Evolutionary conservation across 2,329 filamentous ascomycete genomes (phyloP).

Genomic region (Pseudocercospora musae): DNA sequence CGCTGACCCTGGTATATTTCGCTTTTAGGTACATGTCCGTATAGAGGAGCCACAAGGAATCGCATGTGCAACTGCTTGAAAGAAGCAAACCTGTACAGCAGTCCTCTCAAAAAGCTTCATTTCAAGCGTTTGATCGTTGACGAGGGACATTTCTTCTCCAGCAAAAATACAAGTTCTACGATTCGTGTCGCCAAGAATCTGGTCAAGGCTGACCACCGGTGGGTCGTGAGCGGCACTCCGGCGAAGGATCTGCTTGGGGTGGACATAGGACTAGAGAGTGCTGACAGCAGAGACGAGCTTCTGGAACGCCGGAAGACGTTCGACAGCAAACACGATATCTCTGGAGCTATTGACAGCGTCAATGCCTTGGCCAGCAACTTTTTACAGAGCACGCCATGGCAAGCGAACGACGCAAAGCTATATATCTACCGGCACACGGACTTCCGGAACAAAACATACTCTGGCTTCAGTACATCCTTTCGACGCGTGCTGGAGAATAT

Average conservation of each 20-base stretch:
- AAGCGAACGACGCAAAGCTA: constrained; percentile 58
- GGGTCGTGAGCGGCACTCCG: constrained; percentile 89
- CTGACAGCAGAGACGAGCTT: constrained; percentile 15
- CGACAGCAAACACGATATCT: constrained; percentile 38
- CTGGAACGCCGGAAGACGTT: constrained; percentile 44
- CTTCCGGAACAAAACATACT: constrained; percentile 53
- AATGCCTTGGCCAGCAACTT: constrained; percentile 66
- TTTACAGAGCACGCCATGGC: constrained; percentile 75
- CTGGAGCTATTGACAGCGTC: constrained; percentile 56
- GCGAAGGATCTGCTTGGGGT: constrained; percentile 41
- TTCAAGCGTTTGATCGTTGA: constrained; percentile 90
- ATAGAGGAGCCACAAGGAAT: constrained; percentile 44
- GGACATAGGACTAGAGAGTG: neutral
- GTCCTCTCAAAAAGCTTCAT: constrained; percentile 66
- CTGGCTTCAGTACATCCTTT: constrained; percentile 63
- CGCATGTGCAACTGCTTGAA: constrained; percentile 46
- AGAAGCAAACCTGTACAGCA: constrained; percentile 48
- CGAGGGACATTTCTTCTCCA: constrained; percentile 83
- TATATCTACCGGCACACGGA: constrained; percentile 60
- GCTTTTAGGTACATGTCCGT: constrained; percentile 36
- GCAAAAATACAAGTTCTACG: constrained; percentile 62
- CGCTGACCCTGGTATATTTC: neutral
- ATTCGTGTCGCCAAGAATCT: constrained; percentile 54
- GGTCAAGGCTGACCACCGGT: constrained; percentile 64
- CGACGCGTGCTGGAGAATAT: constrained; percentile 68